Evolutionary conservation across 441 rosid genomes (phyloP), one percentile per base, ranked within the genome.

Genomic region (Flueggea neowawraea): DNA sequence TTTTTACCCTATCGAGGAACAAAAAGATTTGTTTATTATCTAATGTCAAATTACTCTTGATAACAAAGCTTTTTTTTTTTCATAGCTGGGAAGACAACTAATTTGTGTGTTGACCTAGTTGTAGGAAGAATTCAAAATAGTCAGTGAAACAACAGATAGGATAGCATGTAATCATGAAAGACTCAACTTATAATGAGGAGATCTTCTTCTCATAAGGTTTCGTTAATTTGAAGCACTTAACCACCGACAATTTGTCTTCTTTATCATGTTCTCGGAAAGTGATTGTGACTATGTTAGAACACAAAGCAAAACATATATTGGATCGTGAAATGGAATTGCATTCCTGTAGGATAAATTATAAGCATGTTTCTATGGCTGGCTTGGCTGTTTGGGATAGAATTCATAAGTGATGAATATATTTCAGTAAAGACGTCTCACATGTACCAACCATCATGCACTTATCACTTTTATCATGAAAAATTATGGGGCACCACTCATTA

Each of bases 341-440:
- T 36, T 5, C 41, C 41, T 5, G 41, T 36, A n/a, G n/a, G n/a
- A n/a, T n/a, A n/a, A n/a, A n/a, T 5, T 36, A 36, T 36, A 8
- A 36, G 41, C 4, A 36, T 36, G 41, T 36, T 36, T 36, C 41
- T 36, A 36, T 36, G 41, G 9, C 41, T 36, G 9, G 41, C 41
- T 36, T 36, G 41, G 2, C 41, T 36, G 41, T 36, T 36, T 36
- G 41, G 41, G 9, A 36, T 36, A 36, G 41, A 36, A 36, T 36
- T 36, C 41, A 36, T 5, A 36, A 36, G 41, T 36, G 51, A 62
- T 54, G 28, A 53, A 39, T 50, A 3, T 43, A 33, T 44, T 11
- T 60, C 48, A 13, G 12, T 12, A 55, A 55, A 60, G 70, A 62
- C 71, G 58, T 15, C 73, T 69, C 62, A 61, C 70, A 61, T 64